Evolutionary conservation across 1,284 basidiomycete genomes (phyloP), one percentile per base, ranked within the genome.

Genomic region (Fomitopsis pinicola): DNA sequence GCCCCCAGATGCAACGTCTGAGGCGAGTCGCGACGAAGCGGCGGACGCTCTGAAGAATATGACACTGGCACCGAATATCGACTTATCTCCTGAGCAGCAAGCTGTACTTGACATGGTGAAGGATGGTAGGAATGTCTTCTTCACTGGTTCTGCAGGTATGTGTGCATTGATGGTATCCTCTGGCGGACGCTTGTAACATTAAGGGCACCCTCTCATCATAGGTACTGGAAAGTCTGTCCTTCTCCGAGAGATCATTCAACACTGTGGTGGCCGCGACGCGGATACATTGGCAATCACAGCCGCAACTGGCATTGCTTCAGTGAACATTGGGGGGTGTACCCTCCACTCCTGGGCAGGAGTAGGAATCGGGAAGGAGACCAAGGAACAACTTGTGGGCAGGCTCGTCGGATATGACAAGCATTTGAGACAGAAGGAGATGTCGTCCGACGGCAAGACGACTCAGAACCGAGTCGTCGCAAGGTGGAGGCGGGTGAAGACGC

Each of bases 141-240:
- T 92, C 76, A 94, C 91, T 0, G 91, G 91, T 9, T 87, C 86
- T 57, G 91, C 88, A 53, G 87, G 87, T 87, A 22, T 22, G 77
- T 19, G 52, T 36, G 6, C 36, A 26, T 15, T 15, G n/a, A 9
- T 12, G 7, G 5, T n/a, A 53, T 6, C 52, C n/a, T 38, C 2
- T 50, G 38, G n/a, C 17, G n/a, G 44, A 19, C 44, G 44, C 17
- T 46, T 40, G 14, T 40, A 15, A 40, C 52, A 54, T 38, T 2
- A 9, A 6, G n/a, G 9, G 9, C 22, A 10, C 28, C 28, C 22
- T 22, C 22, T 22, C 22, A 22, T 22, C 35, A 36, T 38, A 93
- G 95, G 95, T 60, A 97, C 95, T 8, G 95, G 96, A 56, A 98
- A 98, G 76, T 97, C 95, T 0, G 92, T 97, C 8, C 79, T 97